Conservation (phyloP, 1,284 basidiomycete species). For the Exobasidium rhododendri region DNA sequence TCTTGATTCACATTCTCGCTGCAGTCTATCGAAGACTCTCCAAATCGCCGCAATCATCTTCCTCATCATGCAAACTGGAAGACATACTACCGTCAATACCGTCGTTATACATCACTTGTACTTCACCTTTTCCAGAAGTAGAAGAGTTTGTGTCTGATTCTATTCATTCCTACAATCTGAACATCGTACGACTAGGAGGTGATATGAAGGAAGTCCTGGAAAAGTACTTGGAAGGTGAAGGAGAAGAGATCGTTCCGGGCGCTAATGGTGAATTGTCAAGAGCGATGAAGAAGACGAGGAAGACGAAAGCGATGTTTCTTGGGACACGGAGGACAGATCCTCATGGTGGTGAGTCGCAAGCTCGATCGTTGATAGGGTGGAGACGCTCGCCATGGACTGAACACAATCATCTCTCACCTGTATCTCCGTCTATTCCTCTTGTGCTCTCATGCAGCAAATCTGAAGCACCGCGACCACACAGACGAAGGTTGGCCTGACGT, state of each 20-base stretch:
- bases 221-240: slow-evolving; percentile 63
- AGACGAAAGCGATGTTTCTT: slow-evolving; percentile 74
- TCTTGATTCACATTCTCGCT: slow-evolving; percentile 83
- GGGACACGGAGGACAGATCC: slow-evolving; percentile 86
- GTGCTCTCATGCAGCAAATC: slow-evolving; percentile 16
- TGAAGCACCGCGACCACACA: slow-evolving; percentile 28
- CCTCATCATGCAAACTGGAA: slow-evolving; percentile 24
- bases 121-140: slow-evolving; percentile 78
- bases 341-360: slow-evolving; percentile 71
- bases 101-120: slow-evolving; percentile 82
- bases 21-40: slow-evolving; percentile 61
- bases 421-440: background rate
- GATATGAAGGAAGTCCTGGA: slow-evolving; percentile 79
- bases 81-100: slow-evolving; percentile 62
- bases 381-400: background rate
- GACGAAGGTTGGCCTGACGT: slow-evolving; percentile 75
- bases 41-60: slow-evolving; percentile 55
- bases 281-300: slow-evolving; percentile 9
- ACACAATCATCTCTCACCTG: background rate
- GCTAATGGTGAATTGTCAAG: slow-evolving; percentile 1
- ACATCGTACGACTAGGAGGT: slow-evolving; percentile 72
- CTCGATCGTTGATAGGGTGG: background rate
- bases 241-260: slow-evolving; percentile 15
- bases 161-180: slow-evolving; percentile 68
- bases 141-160: slow-evolving; percentile 77